Conservation (phyloP, 495 filamentous ascomycete genomes). For the Cairneyella variabilis region DNA sequence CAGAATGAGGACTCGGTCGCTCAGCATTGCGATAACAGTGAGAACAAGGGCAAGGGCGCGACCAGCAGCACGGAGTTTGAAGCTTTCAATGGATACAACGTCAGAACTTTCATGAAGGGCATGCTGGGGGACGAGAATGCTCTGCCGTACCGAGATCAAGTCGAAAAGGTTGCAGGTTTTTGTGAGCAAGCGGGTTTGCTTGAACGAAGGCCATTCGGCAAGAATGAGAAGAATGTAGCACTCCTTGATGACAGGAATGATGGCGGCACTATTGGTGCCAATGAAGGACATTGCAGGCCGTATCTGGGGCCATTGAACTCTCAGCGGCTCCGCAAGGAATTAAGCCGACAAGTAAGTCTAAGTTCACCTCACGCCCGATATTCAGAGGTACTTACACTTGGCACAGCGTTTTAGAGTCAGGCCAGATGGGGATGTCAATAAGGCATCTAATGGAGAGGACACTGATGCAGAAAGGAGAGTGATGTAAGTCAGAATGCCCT, state of each 20-base stretch:
- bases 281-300: slow-evolving; percentile 4
- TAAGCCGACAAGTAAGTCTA: not conserved
- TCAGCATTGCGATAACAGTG: too few relatives aligned
- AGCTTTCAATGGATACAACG: too few relatives aligned
- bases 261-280: not conserved
- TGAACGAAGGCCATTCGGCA: not conserved
- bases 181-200: not conserved
- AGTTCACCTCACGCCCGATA: not conserved
- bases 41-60: not conserved
- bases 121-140: not conserved
- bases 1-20: not conserved
- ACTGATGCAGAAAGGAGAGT: slow-evolving; percentile 8
- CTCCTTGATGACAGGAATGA: slow-evolving; percentile 2
- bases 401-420: slow-evolving; percentile 1
- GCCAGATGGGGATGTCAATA: not conserved
- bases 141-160: slow-evolving; percentile 1
- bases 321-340: not conserved
- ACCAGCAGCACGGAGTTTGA: too few relatives aligned
- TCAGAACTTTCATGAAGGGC: slow-evolving; percentile 4
- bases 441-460: not conserved
- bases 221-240: slow-evolving; percentile 2
- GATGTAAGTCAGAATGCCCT: slow-evolving; percentile 2
- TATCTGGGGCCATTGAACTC: slow-evolving; percentile 9
- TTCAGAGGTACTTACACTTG: slow-evolving; percentile 1
- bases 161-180: slow-evolving; percentile 1